These are phyloP conservation scores for Canavalia gladiata DNA, from an alignment of 306 rosid species.

Conservation along the genomic window DNA sequence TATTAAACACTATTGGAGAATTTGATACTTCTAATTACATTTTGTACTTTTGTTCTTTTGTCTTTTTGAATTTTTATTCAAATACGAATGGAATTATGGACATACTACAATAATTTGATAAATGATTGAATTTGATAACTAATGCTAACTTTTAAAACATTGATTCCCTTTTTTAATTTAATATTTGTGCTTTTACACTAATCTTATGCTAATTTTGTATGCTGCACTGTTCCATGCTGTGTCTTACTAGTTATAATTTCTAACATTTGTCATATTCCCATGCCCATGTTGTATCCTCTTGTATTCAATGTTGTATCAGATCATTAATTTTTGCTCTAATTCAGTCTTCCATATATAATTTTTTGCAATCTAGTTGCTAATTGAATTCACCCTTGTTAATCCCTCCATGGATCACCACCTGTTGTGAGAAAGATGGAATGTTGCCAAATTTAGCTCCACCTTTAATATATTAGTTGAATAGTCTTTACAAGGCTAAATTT, in stretches of 20 bases:
- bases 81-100: background rate
- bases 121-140: background rate
- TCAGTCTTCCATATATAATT: background rate
- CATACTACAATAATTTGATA: background rate
- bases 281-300: background rate
- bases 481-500: constrained; percentile 23
- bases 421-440: constrained; percentile 1
- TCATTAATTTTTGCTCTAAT: background rate
- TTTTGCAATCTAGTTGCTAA: background rate
- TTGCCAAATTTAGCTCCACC: background rate
- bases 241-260: background rate
- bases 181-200: constrained; percentile 9
- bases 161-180: background rate
- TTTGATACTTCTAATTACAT: background rate
- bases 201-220: background rate
- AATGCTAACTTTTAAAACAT: constrained; percentile 3
- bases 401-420: background rate
- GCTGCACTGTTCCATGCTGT: background rate
- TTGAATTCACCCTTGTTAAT: background rate
- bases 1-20: background rate
- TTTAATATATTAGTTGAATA: background rate
- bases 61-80: background rate
- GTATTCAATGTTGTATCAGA: background rate
- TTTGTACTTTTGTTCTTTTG: background rate
- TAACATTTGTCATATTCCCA: constrained; percentile 5